Evolutionary conservation across 2,329 filamentous ascomycete species (phyloP), one percentile per base, ranked within the genome.

Genomic region (Aspergillus eucalypticola): DNA sequence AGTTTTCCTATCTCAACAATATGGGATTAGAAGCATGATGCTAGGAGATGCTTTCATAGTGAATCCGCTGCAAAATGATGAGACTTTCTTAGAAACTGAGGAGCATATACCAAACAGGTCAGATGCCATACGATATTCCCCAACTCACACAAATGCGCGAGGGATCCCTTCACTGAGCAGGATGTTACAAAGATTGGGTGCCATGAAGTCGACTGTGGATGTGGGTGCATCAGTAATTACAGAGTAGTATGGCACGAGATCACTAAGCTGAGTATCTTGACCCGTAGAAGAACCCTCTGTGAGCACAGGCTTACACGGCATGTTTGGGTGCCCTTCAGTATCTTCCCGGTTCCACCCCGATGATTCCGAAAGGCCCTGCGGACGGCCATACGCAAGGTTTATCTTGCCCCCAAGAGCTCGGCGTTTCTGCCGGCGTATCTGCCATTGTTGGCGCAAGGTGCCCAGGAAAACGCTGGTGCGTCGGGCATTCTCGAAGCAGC

Each of bases 401-500:
- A 32, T 5, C 10, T 5, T 5, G 29, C 29, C 29, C 11, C 8
- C 2, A 2, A 10, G 15, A 15, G 50, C 19, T 8, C 29, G 8
- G 11, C 29, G 32, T 11, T 13, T 23, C 15, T 29, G 71, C 69
- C 75, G 73, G 32, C 72, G 71, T 7, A 71, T 67, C 57, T 76
- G 74, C 75, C 75, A 78, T 53, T 74, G 66, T n/a, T 74, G 69
- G 54, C 77, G 75, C 0, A 78, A 64, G 11, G 69, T 74, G 6
- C 76, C 72, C 0, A 78, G 68, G 56, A 75, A 76, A 38, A 76
- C 75, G 11, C 75, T 70, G 1, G 75, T 76, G 8, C 75, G 72
- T 58, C 76, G 77, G 0, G 77, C 77, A 42, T 75, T 78, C 13
- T 77, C 75, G 35, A 77, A 77, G 0, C 72, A 77, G 56, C 74